Base-by-base conservation (phyloP, 352 stramenopile genomes). In the Elongisporangium prolatum region DNA sequence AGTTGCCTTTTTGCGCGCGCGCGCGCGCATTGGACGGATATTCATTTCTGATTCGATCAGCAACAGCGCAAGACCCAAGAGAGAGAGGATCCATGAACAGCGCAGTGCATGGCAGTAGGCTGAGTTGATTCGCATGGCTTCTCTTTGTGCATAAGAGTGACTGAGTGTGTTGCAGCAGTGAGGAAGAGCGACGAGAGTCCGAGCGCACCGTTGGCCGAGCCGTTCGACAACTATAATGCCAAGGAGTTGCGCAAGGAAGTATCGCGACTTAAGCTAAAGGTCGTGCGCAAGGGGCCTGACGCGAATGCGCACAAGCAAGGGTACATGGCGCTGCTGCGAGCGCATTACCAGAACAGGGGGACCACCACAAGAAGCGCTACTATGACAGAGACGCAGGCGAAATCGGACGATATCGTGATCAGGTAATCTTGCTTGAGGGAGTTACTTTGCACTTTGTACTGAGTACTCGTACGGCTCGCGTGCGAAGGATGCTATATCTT, bases 171-270 rank as follows among this genome's bases (percentile, higher is more conserved):
- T 40, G 28, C 8, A 40, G 28, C 28, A 40, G 28, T 9, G 9
- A 14, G 28, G 28, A 40, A 40, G 28, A 40, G 28, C 9, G 24
- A 7, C 24, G 28, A 40, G 28, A 40, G 28, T 9, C 28, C 28
- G 28, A 54, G 21, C 17, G 21, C 17, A 2, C 49, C 44, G 9
- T 16, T 82, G 50, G 24, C 54, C 1, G 73, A 82, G 22, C 73
- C 70, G 16, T 52, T 79, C 21, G 70, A 82, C 52, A 60, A 60
- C 21, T 72, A 65, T 48, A 37, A 25, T 8, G 25, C 63, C 28
- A 82, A 75, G 52, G 64, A 67, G 50, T 21, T 82, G 63, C 68
- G 69, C 14, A 55, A 50, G 16, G 73, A 82, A 25, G 67, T 74
- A 18, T 69, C 63, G 21, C 73, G 68, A 1, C 56, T 77, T 47